Conservation (phyloP, 768 basidiomycete species). For the Hortiboletus campestris region DNA sequence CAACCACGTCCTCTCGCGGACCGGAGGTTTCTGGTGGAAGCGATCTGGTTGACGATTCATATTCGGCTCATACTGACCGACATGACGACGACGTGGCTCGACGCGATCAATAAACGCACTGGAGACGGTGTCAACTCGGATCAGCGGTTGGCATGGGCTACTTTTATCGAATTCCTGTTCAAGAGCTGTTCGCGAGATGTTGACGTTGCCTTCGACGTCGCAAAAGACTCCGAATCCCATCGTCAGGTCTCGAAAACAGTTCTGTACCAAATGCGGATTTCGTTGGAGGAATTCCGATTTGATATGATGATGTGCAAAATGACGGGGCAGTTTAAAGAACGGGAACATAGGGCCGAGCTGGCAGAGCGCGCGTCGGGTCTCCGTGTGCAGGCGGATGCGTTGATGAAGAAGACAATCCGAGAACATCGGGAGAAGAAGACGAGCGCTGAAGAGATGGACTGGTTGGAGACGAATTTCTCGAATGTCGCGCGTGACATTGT, state of each 20-base stretch:
- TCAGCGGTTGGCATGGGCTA: slow-evolving; percentile 45
- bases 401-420: slow-evolving; percentile 3
- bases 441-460: slow-evolving; percentile 26
- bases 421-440: slow-evolving; percentile 26
- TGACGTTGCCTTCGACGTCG: slow-evolving; percentile 43
- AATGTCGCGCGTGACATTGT: slow-evolving; percentile 37
- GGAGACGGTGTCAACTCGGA: slow-evolving; percentile 11
- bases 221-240: slow-evolving; percentile 47
- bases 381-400: not conserved
- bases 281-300: slow-evolving; percentile 52
- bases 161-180: slow-evolving; percentile 46
- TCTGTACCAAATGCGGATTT: slow-evolving; percentile 43
- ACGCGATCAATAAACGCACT: slow-evolving; percentile 26
- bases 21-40: slow-evolving; percentile 58
- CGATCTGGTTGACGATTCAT: slow-evolving; percentile 52
- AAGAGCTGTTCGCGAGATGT: slow-evolving; percentile 47
- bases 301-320: slow-evolving; percentile 36
- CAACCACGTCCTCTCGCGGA: slow-evolving; percentile 59
- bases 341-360: slow-evolving; percentile 19
- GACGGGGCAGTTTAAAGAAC: slow-evolving; percentile 14
- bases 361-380: slow-evolving; percentile 19
- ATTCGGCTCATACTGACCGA: slow-evolving; percentile 51
- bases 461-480: slow-evolving; percentile 46
- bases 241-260: slow-evolving; percentile 50
- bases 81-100: slow-evolving; percentile 42